Percentiles rank a stretch among this genome's conserved stretches.
Conservation (phyloP, 164 flowering plant species). For the Echeveria elegans region DNA sequence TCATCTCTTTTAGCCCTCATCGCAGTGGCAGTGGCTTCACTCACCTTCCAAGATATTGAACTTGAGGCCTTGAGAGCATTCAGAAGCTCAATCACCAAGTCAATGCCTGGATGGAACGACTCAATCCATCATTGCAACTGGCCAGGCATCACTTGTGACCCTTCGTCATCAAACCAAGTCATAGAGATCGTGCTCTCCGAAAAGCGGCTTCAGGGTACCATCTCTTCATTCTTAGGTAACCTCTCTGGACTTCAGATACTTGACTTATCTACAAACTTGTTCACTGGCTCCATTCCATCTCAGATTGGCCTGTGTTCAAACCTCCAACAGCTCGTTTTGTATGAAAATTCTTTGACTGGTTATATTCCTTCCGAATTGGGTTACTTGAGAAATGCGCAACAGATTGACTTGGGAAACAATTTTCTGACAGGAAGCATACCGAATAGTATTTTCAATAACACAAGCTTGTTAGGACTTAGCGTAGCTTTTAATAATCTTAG, state of each 20-base stretch:
- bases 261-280: slow-evolving; percentile 44
- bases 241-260: slow-evolving; percentile 58
- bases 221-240: slow-evolving; percentile 58
- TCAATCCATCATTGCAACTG: slow-evolving; percentile 58
- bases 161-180: slow-evolving; percentile 24
- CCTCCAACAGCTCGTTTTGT: slow-evolving; percentile 28
- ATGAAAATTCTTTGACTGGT: slow-evolving; percentile 45
- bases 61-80: slow-evolving; percentile 53
- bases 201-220: slow-evolving; percentile 40
- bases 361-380: slow-evolving; percentile 49
- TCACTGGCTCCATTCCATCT: slow-evolving; percentile 43
- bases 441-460: slow-evolving; percentile 44
- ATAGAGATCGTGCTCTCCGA: slow-evolving; percentile 32
- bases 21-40: slow-evolving; percentile 15
- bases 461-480: slow-evolving; percentile 27
- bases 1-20: not conserved
- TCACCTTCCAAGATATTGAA: slow-evolving; percentile 28
- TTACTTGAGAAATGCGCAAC: slow-evolving; percentile 31
- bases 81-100: slow-evolving; percentile 32
- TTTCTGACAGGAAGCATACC: slow-evolving; percentile 49
- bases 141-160: slow-evolving; percentile 61
- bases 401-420: slow-evolving; percentile 39
- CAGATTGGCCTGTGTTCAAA: slow-evolving; percentile 38
- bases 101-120: slow-evolving; percentile 56
- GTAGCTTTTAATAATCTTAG: slow-evolving; percentile 45